Percentiles rank a stretch among this genome's conserved stretches.
These are phyloP conservation scores for Aphanoascus verrucosus DNA, from an alignment of 2,329 filamentous ascomycete species.

Conservation along the genomic window DNA sequence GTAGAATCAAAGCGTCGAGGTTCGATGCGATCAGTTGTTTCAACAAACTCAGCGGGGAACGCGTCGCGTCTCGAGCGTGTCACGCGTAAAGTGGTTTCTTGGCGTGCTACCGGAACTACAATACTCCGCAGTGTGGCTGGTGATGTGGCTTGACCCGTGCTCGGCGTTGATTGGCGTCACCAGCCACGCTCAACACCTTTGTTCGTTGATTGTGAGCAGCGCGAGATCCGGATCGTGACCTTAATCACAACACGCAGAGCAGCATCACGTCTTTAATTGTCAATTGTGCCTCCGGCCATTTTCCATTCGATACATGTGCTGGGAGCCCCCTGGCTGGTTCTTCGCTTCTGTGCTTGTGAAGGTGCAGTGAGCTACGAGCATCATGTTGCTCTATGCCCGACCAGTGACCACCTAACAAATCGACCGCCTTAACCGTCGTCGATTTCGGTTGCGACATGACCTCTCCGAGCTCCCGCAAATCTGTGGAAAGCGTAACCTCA, in stretches of 20 bases:
- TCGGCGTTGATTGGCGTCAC: constrained; percentile 1
- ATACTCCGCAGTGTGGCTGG: background rate
- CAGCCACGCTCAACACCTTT: background rate
- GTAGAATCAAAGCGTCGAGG: constrained; percentile 1
- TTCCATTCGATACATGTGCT: background rate
- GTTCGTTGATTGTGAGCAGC: background rate
- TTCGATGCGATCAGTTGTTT: background rate
- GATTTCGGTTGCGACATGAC: constrained; percentile 45
- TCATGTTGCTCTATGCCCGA: constrained; percentile 8
- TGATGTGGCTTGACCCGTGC: constrained; percentile 1
- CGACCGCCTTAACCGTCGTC: constrained; percentile 1
- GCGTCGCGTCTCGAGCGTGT: constrained; percentile 19
- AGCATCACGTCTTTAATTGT: background rate
- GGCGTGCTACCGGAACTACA: constrained; percentile 11
- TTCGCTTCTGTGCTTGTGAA: background rate
- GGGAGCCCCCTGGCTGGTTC: background rate
- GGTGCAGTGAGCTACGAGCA: background rate
- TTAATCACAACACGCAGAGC: background rate
- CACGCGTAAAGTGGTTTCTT: constrained; percentile 34
- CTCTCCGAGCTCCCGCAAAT: constrained; percentile 52
- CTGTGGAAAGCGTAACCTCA: constrained; percentile 53
- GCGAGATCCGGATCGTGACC: background rate
- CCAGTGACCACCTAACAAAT: constrained; percentile 8
- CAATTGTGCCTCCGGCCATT: background rate
- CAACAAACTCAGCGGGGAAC: constrained; percentile 16